These are phyloP conservation scores for Triticum timopheevii DNA, from an alignment of 176 grass and related monocot genomes.

Conservation along the genomic window DNA sequence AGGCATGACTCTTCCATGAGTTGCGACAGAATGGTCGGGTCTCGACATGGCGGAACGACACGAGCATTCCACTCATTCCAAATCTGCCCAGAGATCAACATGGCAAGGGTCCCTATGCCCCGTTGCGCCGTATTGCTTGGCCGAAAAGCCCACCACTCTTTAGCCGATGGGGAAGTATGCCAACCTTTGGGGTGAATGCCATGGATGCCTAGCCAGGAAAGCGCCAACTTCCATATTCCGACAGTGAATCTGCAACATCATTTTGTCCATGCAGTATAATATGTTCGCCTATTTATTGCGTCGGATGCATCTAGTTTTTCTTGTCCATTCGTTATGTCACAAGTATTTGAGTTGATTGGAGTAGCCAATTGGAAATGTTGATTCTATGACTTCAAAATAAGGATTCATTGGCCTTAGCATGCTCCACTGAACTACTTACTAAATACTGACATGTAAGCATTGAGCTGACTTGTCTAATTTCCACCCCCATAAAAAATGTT, in stretches of 20 bases:
- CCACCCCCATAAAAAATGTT: not conserved
- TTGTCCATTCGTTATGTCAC: not conserved
- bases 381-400: constrained; percentile 10
- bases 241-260: not conserved
- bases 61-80: no score
- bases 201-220: no score
- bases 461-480: not conserved
- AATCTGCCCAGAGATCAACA: no score
- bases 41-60: no score
- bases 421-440: constrained; percentile 3
- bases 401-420: not conserved
- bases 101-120: no score
- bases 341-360: constrained; percentile 5
- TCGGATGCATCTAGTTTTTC: not conserved
- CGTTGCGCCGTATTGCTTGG: no score
- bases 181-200: no score
- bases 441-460: not conserved
- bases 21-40: no score
- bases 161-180: no score
- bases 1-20: no score
- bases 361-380: not conserved
- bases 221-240: no score
- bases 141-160: no score
- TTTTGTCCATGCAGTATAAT: not conserved
- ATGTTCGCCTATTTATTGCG: not conserved